Evolutionary conservation across 805 yeast genomes (phyloP), one percentile per base, ranked within the genome.

Genomic region (Myxozyma neotropica): DNA sequence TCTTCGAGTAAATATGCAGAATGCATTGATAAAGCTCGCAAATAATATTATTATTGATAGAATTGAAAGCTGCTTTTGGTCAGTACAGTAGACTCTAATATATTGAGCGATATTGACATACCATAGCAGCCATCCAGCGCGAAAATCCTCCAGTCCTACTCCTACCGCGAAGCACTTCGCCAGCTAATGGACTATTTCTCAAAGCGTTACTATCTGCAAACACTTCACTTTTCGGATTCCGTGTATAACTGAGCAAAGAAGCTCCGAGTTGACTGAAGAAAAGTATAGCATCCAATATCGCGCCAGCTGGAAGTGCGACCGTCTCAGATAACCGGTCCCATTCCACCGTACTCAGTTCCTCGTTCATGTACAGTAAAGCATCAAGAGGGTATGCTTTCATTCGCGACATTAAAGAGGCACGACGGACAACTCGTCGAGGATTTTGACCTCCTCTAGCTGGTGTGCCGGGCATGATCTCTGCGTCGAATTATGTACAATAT

Each of bases 271-370:
- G 51, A 29, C 61, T 43, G 13, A 62, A 33, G 27, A 60, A 12
- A 10, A 62, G 51, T 13, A 56, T 35, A 4, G 38, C 49, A 35
- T 62, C 66, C n/a, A 58, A 52, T 12, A 26, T 29, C 13, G 49
- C 49, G 35, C 66, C 66, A 5, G 57, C 44, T 6, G 60, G 58
- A 1, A 55, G 40, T 21, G 64, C 53, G 8, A 59, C 48, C 4
- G 61, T 38, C 26, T 19, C 55, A 10, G 66, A 43, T 24, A 62
- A 53, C 24, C 42, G 36, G 48, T 62, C 66, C 66, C 66, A 62
- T 7, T 58, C 63, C 13, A 62, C 38, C 13, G 55, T 45, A 40
- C 45, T 59, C 13, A 62, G 38, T 40, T 55, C 57, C 31, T 62
- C 66, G 46, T 62, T 47, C 38, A 60, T 6, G 23, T 39, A 48